Conservation (phyloP, 169 alveolate genomes). For the Eimeria mitis region DNA sequence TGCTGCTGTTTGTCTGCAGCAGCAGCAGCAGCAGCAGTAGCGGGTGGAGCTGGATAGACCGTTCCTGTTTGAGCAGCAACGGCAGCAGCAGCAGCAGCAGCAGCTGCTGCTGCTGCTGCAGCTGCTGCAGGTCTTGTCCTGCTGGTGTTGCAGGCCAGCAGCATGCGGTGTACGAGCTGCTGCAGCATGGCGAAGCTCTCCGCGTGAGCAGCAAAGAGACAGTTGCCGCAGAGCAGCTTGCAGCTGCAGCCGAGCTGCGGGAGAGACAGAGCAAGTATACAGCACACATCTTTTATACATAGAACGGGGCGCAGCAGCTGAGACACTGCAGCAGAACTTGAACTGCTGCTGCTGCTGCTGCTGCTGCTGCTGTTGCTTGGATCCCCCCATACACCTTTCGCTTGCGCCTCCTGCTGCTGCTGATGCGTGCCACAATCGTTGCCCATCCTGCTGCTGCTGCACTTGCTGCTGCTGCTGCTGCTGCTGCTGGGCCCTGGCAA, state of each 20-base stretch:
- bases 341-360: background rate
- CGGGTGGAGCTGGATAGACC: background rate
- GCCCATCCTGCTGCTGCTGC: slow-evolving; percentile 14
- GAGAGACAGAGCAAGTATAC: slow-evolving; percentile 16
- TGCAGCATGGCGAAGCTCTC: slow-evolving; percentile 61
- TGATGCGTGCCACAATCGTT: background rate
- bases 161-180: slow-evolving; percentile 70
- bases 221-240: slow-evolving; percentile 31
- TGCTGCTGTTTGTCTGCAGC: slow-evolving; percentile 31
- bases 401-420: slow-evolving; percentile 22
- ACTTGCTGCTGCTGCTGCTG: slow-evolving; percentile 55
- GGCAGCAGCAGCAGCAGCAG: slow-evolving; percentile 16
- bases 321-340: slow-evolving; percentile 15
- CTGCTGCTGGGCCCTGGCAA: slow-evolving; percentile 11
- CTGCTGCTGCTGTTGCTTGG: slow-evolving; percentile 1
- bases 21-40: slow-evolving; percentile 54
- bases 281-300: slow-evolving; percentile 3
- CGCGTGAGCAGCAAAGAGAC: slow-evolving; percentile 46
- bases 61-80: background rate
- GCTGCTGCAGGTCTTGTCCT: slow-evolving; percentile 20
- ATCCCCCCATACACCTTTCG: background rate
- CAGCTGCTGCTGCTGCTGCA: slow-evolving; percentile 60
- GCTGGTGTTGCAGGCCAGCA: slow-evolving; percentile 70
- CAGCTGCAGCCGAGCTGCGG: slow-evolving; percentile 64
- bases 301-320: slow-evolving; percentile 44